A percentile compares a stretch with the other conserved stretches of the same genome.
These are phyloP conservation scores for Pyrenochaeta sp. DNA, from an alignment of 2,329 filamentous ascomycete species.

Conservation along the genomic window DNA sequence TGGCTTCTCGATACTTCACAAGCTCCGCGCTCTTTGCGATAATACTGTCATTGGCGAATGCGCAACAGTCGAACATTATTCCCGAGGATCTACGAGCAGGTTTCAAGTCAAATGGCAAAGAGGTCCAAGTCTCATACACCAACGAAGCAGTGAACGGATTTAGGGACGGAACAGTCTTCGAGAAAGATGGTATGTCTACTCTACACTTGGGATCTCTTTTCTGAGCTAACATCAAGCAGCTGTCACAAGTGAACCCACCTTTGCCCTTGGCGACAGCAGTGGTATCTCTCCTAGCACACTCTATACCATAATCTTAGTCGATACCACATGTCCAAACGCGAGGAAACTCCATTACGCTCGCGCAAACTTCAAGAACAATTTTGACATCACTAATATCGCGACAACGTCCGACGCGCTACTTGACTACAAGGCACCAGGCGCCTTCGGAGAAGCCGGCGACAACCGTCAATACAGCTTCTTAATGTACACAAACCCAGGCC, in stretches of 20 bases:
- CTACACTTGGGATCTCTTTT: neutral
- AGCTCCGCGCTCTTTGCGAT: constrained; percentile 5
- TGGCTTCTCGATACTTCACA: constrained; percentile 19
- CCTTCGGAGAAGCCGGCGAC: constrained; percentile 40
- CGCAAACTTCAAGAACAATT: constrained; percentile 40
- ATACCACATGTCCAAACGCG: constrained; percentile 39
- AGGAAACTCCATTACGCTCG: constrained; percentile 41
- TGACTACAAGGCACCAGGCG: constrained; percentile 41
- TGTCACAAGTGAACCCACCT: constrained; percentile 37
- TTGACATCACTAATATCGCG: constrained; percentile 34
- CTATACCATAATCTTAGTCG: constrained; percentile 43
- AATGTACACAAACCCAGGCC: constrained; percentile 39
- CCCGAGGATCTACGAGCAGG: constrained; percentile 24
- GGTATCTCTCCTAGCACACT: constrained; percentile 33
- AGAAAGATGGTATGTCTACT: constrained; percentile 27
- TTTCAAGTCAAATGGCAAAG: constrained; percentile 22
- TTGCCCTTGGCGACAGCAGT: constrained; percentile 44
- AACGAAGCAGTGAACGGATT: constrained; percentile 36
- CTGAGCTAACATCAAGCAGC: constrained; percentile 21
- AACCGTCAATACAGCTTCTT: constrained; percentile 42
- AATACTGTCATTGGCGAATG: constrained; percentile 7
- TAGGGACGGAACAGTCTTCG: constrained; percentile 34
- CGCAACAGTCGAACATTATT: constrained; percentile 21
- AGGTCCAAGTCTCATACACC: constrained; percentile 42
- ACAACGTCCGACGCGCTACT: constrained; percentile 22